phyloP scores from a whole-genome alignment of 768 basidiomycete species.

The Naganishia vaughanmartiniae region DNA sequence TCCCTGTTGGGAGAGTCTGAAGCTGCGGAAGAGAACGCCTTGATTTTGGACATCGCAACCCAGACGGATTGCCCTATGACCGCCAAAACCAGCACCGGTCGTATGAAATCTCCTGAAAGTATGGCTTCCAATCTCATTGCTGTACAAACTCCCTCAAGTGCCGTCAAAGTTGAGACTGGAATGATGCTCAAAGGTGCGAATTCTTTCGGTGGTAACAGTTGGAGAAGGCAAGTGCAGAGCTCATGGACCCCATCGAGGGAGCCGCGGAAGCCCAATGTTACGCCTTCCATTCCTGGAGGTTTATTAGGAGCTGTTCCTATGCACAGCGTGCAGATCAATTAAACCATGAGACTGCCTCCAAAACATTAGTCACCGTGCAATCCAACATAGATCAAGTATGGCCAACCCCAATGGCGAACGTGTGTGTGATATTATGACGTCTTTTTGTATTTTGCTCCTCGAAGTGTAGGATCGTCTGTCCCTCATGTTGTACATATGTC shows the following conservation, averaged over 20 bases:
- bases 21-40: neutral
- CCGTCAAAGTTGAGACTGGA: neutral
- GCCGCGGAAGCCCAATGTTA: constrained; percentile 2
- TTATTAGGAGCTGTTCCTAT: constrained; percentile 60
- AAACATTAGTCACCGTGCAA: no score
- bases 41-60: neutral
- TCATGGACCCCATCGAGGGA: neutral
- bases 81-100: neutral
- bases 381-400: no score
- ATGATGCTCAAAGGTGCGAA: neutral
- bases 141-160: neutral
- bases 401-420: no score
- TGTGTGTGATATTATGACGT: no score
- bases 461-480: no score
- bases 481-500: no score
- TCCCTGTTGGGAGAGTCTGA: neutral
- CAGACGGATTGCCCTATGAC: neutral
- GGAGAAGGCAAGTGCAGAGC: constrained; percentile 5
- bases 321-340: constrained; percentile 66
- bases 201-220: constrained; percentile 2
- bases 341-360: constrained; percentile 55
- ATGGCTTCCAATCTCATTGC: neutral
- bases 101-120: neutral
- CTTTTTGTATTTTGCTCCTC: no score
- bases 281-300: constrained; percentile 3